Conservation (phyloP, 1,284 basidiomycete species). For the Ustilago nuda region DNA sequence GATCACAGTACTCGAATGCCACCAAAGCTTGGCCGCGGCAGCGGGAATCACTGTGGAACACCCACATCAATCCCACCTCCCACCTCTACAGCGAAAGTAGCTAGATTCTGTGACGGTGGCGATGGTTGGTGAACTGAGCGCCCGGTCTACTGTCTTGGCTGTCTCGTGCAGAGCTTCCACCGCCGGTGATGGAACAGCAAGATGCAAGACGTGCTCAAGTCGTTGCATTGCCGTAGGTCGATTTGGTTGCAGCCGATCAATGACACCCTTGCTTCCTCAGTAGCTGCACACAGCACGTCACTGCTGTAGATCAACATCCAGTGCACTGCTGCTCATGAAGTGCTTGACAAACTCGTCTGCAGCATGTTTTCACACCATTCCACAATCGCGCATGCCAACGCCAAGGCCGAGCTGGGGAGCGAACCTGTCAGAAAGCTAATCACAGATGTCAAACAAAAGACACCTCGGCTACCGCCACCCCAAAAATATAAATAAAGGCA, state of each 20-base stretch:
- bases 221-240: not conserved
- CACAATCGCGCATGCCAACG: not conserved
- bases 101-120: not conserved
- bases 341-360: not conserved
- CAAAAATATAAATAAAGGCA: not conserved
- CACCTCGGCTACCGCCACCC: not conserved
- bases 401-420: constrained; percentile 10
- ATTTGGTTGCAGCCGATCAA: not conserved
- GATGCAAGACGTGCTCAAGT: not conserved
- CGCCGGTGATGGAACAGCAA: not conserved
- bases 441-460: constrained; percentile 23
- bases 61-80: not conserved
- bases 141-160: not conserved
- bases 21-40: not conserved
- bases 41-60: not conserved
- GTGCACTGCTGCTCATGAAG: not conserved
- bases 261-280: not conserved
- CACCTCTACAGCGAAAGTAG: not conserved
- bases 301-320: not conserved
- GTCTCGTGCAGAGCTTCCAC: not conserved
- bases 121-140: not conserved
- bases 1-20: not conserved
- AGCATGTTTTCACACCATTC: not conserved
- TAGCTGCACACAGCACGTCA: not conserved
- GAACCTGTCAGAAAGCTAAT: constrained; percentile 42